These are phyloP conservation scores for Lophium mytilinum DNA, from an alignment of 495 filamentous ascomycete species.

Conservation along the genomic window DNA sequence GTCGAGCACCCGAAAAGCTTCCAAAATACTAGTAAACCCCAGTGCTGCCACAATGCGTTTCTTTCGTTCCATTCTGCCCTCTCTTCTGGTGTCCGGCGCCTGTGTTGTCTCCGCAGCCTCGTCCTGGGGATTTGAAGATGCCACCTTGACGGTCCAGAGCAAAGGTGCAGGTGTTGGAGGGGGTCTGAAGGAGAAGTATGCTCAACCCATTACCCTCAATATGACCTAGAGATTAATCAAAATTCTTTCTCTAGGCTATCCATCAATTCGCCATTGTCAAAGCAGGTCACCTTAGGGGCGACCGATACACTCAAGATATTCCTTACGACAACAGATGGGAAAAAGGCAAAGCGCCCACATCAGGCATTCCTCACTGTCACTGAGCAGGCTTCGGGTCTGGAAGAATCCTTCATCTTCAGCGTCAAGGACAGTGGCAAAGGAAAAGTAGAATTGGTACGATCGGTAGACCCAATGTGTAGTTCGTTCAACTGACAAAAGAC, in stretches of 20 bases:
- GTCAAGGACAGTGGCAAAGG: conserved; percentile 85
- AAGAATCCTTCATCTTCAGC: conserved; percentile 79
- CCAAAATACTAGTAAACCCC: neutral
- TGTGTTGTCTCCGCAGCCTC: conserved; percentile 47
- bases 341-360: conserved; percentile 73
- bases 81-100: conserved; percentile 32
- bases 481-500: neutral
- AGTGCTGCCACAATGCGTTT: conserved; percentile 15
- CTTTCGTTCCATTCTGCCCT: conserved; percentile 35
- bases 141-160: conserved; percentile 63
- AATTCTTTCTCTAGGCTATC: conserved; percentile 46
- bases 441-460: conserved; percentile 68
- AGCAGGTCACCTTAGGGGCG: conserved; percentile 55
- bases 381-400: conserved; percentile 65
- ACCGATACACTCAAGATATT: conserved; percentile 73
- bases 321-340: conserved; percentile 71
- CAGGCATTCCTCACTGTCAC: conserved; percentile 83
- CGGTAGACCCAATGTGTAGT: neutral
- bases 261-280: conserved; percentile 53
- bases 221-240: conserved; percentile 6
- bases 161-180: conserved; percentile 59
- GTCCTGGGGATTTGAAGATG: conserved; percentile 81
- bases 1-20: neutral
- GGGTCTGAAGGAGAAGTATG: conserved; percentile 64
- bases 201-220: conserved; percentile 9